phyloP scores from a whole-genome alignment of 1,284 basidiomycete species.

The Cryptococcus sp. region DNA sequence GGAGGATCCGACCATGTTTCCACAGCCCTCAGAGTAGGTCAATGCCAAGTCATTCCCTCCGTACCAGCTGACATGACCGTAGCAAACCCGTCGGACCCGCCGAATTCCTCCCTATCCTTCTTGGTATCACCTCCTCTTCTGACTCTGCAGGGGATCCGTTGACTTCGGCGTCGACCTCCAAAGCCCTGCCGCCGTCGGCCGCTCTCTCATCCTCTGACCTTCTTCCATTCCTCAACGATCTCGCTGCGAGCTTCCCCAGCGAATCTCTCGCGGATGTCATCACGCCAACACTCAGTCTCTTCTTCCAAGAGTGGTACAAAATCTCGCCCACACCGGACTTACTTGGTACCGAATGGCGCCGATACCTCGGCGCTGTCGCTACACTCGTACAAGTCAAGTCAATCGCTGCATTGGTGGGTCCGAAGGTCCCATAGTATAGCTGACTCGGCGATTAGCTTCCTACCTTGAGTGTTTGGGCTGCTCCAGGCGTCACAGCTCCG shows the following conservation, averaged over 20 bases:
- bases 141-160: conserved; percentile 61
- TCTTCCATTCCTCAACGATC: conserved; percentile 56
- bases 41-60: conserved; percentile 44
- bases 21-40: conserved; percentile 73
- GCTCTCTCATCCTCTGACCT: conserved; percentile 51
- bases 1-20: conserved; percentile 90
- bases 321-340: conserved; percentile 49
- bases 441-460: conserved; percentile 41
- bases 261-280: conserved; percentile 55
- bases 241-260: conserved; percentile 53
- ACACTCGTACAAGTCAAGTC: conserved; percentile 77
- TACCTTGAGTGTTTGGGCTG: conserved; percentile 50
- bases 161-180: conserved; percentile 39
- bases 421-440: background rate
- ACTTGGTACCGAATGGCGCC: conserved; percentile 69
- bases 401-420: conserved; percentile 69
- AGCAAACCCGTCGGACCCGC: conserved; percentile 70
- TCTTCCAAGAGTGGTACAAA: conserved; percentile 54
- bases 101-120: conserved; percentile 74
- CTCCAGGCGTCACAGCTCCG: conserved; percentile 44
- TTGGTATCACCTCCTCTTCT: conserved; percentile 62
- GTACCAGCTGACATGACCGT: conserved; percentile 11
- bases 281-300: conserved; percentile 51
- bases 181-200: conserved; percentile 3
- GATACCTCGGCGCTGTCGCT: conserved; percentile 77